Conservation (phyloP, 306 rosid species). For the Alnus rubra region DNA sequence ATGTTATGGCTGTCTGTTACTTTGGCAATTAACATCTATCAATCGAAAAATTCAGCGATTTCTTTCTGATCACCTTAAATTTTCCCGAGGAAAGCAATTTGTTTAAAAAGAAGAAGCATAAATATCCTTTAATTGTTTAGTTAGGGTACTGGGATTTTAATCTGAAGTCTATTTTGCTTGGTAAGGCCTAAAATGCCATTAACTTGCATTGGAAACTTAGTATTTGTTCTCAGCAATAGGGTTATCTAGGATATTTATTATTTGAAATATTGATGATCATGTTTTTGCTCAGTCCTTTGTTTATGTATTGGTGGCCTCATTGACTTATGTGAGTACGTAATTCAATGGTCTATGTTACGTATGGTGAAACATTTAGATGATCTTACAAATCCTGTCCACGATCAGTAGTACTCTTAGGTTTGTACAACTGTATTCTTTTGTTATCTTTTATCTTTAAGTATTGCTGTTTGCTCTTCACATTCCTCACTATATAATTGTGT, state of each 20-base stretch:
- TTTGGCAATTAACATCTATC: too few relatives aligned
- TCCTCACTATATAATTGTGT: constrained; percentile 15
- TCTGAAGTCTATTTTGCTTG: not conserved
- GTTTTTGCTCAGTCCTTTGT: constrained; percentile 1
- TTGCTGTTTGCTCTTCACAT: not conserved
- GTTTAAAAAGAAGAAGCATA: not conserved
- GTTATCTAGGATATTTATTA: not conserved
- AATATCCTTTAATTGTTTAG: not conserved
- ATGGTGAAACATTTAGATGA: constrained; percentile 5
- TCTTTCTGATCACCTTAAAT: not conserved
- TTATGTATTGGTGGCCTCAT: constrained; percentile 17
- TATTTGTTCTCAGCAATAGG: constrained; percentile 12
- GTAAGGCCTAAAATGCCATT: constrained; percentile 4
- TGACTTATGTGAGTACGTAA: not conserved
- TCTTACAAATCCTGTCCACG: not conserved
- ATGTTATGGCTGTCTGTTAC: too few relatives aligned
- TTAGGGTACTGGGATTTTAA: not conserved
- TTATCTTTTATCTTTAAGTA: constrained; percentile 3
- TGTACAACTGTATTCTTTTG: not conserved
- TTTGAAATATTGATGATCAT: constrained; percentile 6
- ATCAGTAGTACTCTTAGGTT: not conserved
- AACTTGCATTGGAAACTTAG: constrained; percentile 9
- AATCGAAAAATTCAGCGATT: not conserved
- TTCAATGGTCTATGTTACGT: not conserved
- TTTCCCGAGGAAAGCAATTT: not conserved